A percentile compares a stretch with the other conserved stretches of the same genome.
phyloP scores from a whole-genome alignment of 768 basidiomycete species.

The Exsudoporus frostii region DNA sequence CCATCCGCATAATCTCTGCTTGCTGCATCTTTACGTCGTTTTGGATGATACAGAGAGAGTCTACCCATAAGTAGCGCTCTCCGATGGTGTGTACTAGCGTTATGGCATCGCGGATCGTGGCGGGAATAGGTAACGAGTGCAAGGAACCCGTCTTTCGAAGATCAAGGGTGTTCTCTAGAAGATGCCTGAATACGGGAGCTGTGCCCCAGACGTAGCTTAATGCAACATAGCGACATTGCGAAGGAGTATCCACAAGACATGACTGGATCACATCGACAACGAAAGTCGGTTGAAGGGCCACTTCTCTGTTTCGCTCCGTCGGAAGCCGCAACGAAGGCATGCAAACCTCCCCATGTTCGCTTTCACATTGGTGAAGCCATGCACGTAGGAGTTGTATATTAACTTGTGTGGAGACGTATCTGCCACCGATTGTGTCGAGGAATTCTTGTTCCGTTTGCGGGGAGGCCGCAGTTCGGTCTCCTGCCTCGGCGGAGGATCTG shows the following conservation, averaged over 20 bases:
- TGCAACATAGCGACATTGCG: constrained; percentile 17
- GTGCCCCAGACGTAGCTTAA: no score
- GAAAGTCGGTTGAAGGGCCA: constrained; percentile 8
- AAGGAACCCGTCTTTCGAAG: no score
- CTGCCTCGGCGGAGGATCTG: not conserved
- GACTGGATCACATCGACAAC: constrained; percentile 11
- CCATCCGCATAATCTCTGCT: constrained; percentile 20
- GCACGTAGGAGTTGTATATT: constrained; percentile 1
- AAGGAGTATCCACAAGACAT: constrained; percentile 15
- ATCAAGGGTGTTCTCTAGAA: no score
- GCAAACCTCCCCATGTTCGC: constrained; percentile 6
- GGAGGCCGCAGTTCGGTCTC: not conserved
- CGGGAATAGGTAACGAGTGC: constrained; percentile 7
- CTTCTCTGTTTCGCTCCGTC: not conserved
- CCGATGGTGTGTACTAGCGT: constrained; percentile 16
- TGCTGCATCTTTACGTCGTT: constrained; percentile 11
- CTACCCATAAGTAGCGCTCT: constrained; percentile 26
- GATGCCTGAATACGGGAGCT: no score
- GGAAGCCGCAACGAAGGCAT: not conserved
- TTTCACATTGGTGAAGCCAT: constrained; percentile 16
- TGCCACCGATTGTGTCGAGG: constrained; percentile 5
- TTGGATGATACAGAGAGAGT: no score
- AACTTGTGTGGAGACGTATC: not conserved
- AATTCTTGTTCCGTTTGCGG: not conserved
- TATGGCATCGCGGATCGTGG: constrained; percentile 23